Evolutionary conservation across 306 rosid genomes (phyloP).

Genomic region (Trifolium repens): DNA sequence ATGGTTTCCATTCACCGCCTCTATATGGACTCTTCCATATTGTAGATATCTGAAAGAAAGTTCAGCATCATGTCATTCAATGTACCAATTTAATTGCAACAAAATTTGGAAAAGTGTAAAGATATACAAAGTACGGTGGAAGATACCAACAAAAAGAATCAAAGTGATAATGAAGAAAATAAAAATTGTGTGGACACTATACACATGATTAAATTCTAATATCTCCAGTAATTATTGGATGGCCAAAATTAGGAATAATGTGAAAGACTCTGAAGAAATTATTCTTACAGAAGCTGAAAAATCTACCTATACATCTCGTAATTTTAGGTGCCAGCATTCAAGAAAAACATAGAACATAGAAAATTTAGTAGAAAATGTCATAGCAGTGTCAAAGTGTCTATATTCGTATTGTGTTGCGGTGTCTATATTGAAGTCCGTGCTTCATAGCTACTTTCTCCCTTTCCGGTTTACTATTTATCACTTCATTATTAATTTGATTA

Average conservation of each 20-base stretch:
- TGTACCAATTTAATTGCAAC: slow-evolving; percentile 12
- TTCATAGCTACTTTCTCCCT: too few relatives aligned
- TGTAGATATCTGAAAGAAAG: slow-evolving; percentile 74
- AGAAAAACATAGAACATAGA: background rate
- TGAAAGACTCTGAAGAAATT: slow-evolving; percentile 24
- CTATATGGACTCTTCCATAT: slow-evolving; percentile 80
- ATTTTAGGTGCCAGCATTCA: background rate
- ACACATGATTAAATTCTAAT: slow-evolving; percentile 4
- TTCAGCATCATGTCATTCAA: slow-evolving; percentile 45
- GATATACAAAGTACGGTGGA: slow-evolving; percentile 10
- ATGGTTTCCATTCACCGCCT: slow-evolving; percentile 84
- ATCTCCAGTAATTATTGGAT: slow-evolving; percentile 14
- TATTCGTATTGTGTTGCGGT: too few relatives aligned
- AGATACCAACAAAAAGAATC: slow-evolving; percentile 38
- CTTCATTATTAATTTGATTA: too few relatives aligned
- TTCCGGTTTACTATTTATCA: too few relatives aligned
- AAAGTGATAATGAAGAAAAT: slow-evolving; percentile 10
- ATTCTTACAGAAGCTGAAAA: slow-evolving; percentile 19
- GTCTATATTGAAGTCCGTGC: too few relatives aligned
- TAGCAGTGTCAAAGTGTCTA: too few relatives aligned
- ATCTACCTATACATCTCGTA: background rate
- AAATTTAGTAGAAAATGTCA: background rate
- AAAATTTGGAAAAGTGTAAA: slow-evolving; percentile 7
- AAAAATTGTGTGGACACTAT: background rate
- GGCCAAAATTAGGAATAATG: slow-evolving; percentile 5